A percentile compares a stretch with the other conserved stretches of the same genome.
Conservation (phyloP, 352 stramenopile genomes). For the Phytophthora pluvialis region DNA sequence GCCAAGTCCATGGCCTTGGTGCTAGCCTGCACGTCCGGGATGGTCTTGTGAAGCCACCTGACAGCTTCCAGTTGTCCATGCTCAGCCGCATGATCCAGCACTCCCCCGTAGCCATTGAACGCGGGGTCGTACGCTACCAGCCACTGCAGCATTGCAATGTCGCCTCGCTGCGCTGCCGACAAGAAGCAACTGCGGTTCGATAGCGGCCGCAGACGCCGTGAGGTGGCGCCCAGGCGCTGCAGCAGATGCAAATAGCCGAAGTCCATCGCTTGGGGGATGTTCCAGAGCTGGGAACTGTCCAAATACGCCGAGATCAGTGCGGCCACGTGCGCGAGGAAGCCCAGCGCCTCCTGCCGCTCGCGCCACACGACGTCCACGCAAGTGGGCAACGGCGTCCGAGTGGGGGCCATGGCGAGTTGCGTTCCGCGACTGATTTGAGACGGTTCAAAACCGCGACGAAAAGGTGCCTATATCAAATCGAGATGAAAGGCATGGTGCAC, state of each 20-base stretch:
- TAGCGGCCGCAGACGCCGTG: conserved; percentile 28
- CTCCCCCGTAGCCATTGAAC: conserved; percentile 20
- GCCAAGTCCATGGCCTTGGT: conserved; percentile 43
- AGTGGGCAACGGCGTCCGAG: conserved; percentile 17
- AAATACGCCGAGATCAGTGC: conserved; percentile 37
- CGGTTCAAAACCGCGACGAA: conserved; percentile 5
- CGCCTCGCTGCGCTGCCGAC: conserved; percentile 33
- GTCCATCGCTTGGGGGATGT: conserved; percentile 38
- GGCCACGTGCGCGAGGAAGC: conserved; percentile 33
- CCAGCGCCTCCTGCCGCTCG: conserved; percentile 17
- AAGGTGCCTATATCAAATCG: not conserved
- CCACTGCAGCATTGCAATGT: conserved; percentile 35
- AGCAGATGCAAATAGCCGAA: conserved; percentile 38
- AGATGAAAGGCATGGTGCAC: too few species aligned
- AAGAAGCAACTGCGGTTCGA: conserved; percentile 33
- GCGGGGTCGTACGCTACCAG: conserved; percentile 27
- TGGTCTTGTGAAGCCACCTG: conserved; percentile 35
- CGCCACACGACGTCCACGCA: conserved; percentile 34
- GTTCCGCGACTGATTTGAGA: conserved; percentile 23
- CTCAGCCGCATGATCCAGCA: conserved; percentile 40
- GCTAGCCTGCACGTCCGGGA: conserved; percentile 19
- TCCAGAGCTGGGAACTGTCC: conserved; percentile 33
- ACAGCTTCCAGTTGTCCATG: conserved; percentile 40
- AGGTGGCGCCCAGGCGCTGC: conserved; percentile 32
- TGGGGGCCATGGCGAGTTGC: conserved; percentile 12